Conservation (phyloP, 2,329 filamentous ascomycete genomes). For the Pseudogymnoascus sp. region DNA sequence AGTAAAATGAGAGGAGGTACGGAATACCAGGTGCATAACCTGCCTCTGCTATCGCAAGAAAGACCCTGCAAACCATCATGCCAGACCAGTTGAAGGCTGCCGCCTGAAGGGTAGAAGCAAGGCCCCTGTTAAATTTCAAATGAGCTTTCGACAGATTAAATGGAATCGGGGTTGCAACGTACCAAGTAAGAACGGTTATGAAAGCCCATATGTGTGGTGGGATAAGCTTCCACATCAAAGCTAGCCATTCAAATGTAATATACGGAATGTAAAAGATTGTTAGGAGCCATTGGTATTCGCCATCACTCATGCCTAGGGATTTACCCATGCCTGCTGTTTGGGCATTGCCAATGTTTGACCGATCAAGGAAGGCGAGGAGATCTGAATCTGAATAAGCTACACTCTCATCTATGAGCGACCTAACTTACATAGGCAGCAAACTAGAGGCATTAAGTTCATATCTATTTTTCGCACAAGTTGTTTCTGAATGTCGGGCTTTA, state of each 20-base stretch:
- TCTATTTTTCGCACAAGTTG: conserved; percentile 50
- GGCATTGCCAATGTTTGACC: conserved; percentile 46
- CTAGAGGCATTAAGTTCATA: conserved; percentile 39
- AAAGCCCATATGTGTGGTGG: conserved; percentile 31
- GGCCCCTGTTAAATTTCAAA: conserved; percentile 13
- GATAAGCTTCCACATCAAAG: conserved; percentile 31
- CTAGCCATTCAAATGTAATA: conserved; percentile 33
- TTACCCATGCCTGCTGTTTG: conserved; percentile 43
- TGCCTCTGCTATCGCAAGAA: conserved; percentile 37
- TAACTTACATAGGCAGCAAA: conserved; percentile 19
- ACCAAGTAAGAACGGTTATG: background rate
- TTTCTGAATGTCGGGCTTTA: conserved; percentile 31
- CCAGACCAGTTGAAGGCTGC: conserved; percentile 28
- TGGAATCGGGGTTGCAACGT: background rate
- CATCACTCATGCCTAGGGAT: conserved; percentile 38
- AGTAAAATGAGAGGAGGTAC: conserved; percentile 39
- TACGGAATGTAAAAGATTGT: conserved; percentile 34
- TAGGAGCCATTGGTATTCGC: conserved; percentile 32
- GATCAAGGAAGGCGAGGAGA: conserved; percentile 38
- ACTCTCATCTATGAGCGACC: background rate
- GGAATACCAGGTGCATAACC: conserved; percentile 35
- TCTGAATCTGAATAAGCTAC: conserved; percentile 24
- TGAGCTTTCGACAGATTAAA: background rate
- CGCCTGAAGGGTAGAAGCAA: conserved; percentile 26
- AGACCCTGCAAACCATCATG: conserved; percentile 32